Base-by-base conservation (phyloP, 768 basidiomycete species). In the Hemileccinum rubropunctum region DNA sequence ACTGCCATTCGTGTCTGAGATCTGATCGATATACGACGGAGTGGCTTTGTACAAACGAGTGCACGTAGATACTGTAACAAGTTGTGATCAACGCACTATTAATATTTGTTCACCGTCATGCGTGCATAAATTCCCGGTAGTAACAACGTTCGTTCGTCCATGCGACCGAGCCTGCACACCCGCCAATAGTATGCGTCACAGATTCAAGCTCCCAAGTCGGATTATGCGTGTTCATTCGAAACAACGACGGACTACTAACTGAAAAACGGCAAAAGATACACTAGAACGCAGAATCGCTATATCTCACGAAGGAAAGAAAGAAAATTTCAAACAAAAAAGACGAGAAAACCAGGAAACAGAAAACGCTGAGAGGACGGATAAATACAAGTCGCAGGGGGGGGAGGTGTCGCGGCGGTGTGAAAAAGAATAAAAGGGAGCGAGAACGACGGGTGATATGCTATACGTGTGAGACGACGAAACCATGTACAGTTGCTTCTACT, bases 181-280 rank as follows among this genome's bases (percentile, higher is more conserved):
- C n/a, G n/a, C n/a, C n/a, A n/a, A n/a, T n/a, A n/a, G n/a, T 23
- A 23, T 6, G 23, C 23, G 23, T 23, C 23, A 23, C 23, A 6
- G 23, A 23, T 23, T 23, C 23, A 23, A n/a, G n/a, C n/a, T n/a
- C n/a, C n/a, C n/a, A n/a, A 23, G 36, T 41, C 33, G 28, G 34
- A 48, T 55, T 49, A 56, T 40, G 32, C 27, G 17, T 45, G 14
- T 42, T 44, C 50, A 34, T 54, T 26, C 32, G 28, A 50, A 18
- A 38, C 17, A 5, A 33, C 21, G 28, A 13, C 27, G 41, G 4
- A 47, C 33, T 27, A 28, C 13, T 33, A 33, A 47, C 44, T 35
- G 37, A 35, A 8, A 43, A 34, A 38, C 39, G 34, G 32, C 15
- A 45, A 53, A 45, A 42, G 54, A 63, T 63, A 63, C 58, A 63